These are phyloP conservation scores for Lippia alba DNA, from an alignment of 305 asterid genomes.

Conservation along the genomic window DNA sequence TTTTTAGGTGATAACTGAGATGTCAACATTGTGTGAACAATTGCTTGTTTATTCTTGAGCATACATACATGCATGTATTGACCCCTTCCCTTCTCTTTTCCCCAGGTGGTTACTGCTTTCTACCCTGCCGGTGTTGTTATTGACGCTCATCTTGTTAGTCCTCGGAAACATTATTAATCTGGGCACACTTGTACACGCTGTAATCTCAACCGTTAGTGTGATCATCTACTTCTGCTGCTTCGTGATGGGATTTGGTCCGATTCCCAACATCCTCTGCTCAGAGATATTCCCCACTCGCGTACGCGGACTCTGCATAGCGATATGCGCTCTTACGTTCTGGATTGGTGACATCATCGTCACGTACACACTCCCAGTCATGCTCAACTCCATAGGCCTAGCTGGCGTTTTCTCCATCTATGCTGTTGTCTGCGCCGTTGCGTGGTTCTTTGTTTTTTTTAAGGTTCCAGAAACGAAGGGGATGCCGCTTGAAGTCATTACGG, in stretches of 20 bases:
- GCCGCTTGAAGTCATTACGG: slow-evolving; percentile 98
- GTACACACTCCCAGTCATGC: slow-evolving; percentile 84
- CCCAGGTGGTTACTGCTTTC: slow-evolving; percentile 84
- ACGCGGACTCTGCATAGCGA: slow-evolving; percentile 94
- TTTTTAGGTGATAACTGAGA: no score
- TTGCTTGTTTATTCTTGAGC: not conserved
- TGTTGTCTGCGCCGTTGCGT: slow-evolving; percentile 66
- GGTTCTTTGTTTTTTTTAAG: slow-evolving; percentile 85
- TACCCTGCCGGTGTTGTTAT: slow-evolving; percentile 73
- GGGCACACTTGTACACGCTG: slow-evolving; percentile 67
- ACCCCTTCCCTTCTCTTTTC: not conserved
- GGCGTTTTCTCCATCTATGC: slow-evolving; percentile 93
- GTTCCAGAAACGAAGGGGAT: slow-evolving; percentile 98
- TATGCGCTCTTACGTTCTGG: slow-evolving; percentile 95
- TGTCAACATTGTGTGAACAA: no score
- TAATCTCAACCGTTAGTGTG: slow-evolving; percentile 85
- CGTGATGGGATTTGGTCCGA: slow-evolving; percentile 91
- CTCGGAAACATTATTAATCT: slow-evolving; percentile 62
- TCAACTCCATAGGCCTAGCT: slow-evolving; percentile 72
- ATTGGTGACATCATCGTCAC: slow-evolving; percentile 87
- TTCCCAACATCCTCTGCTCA: slow-evolving; percentile 94
- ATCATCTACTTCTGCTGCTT: slow-evolving; percentile 91
- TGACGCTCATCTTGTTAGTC: slow-evolving; percentile 69
- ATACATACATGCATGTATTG: not conserved
- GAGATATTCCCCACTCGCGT: slow-evolving; percentile 96